phyloP scores from a whole-genome alignment of 2,329 filamentous ascomycete genomes.

The Plenodomus lindquistii region DNA sequence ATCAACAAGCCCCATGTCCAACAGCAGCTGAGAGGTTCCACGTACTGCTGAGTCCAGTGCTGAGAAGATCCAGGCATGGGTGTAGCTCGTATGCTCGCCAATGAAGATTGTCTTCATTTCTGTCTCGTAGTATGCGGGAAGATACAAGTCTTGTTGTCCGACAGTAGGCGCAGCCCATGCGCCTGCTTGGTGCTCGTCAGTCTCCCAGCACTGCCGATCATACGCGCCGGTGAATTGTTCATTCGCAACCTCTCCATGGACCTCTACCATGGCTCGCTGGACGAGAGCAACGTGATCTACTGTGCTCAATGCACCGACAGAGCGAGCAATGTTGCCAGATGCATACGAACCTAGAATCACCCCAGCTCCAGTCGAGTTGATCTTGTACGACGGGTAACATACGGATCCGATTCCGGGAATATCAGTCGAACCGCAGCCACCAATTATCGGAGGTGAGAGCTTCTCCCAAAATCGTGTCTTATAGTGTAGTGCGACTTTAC shows the following conservation, averaged over 20 bases:
- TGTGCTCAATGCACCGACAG: slow-evolving; percentile 56
- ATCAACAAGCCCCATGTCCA: slow-evolving; percentile 68
- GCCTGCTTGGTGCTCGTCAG: slow-evolving; percentile 64
- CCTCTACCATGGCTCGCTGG: slow-evolving; percentile 67
- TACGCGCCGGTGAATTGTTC: slow-evolving; percentile 69
- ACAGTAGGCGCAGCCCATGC: slow-evolving; percentile 65
- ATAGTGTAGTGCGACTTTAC: slow-evolving; percentile 69
- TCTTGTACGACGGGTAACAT: slow-evolving; percentile 69
- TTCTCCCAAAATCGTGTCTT: slow-evolving; percentile 66
- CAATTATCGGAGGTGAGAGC: slow-evolving; percentile 60
- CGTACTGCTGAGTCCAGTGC: slow-evolving; percentile 70
- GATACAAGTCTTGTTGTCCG: slow-evolving; percentile 70
- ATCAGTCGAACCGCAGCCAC: slow-evolving; percentile 64
- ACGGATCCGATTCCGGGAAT: slow-evolving; percentile 65
- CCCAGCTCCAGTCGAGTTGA: slow-evolving; percentile 66
- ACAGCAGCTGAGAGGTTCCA: slow-evolving; percentile 65
- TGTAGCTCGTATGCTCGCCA: slow-evolving; percentile 70
- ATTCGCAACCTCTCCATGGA: slow-evolving; percentile 64
- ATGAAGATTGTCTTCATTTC: slow-evolving; percentile 71
- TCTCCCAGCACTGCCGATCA: slow-evolving; percentile 67
- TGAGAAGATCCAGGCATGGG: slow-evolving; percentile 71
- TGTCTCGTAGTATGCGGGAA: slow-evolving; percentile 74
- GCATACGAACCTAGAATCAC: slow-evolving; percentile 65
- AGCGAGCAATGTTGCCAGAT: slow-evolving; percentile 51
- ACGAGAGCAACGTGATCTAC: slow-evolving; percentile 66